Conservation (phyloP, 352 stramenopile genomes). For the Paralagenidium karlingii region DNA sequence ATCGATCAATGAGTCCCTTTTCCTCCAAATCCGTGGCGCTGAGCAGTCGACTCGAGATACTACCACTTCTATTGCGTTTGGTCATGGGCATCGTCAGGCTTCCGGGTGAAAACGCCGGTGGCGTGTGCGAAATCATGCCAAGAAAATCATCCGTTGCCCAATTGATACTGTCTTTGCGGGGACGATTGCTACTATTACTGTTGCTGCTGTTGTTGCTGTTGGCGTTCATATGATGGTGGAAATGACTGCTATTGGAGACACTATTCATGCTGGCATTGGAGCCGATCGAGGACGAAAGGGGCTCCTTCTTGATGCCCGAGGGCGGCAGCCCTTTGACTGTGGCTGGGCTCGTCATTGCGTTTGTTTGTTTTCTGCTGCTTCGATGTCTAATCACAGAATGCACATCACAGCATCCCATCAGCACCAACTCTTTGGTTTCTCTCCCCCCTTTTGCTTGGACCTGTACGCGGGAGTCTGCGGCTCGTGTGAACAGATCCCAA, state of each 20-base stretch:
- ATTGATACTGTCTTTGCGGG: constrained; percentile 71
- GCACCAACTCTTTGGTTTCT: no score
- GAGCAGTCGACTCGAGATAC: constrained; percentile 74
- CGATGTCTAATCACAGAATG: no score
- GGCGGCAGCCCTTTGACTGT: constrained; percentile 39
- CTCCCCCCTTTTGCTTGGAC: no score
- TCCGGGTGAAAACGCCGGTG: constrained; percentile 82
- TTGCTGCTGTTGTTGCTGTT: no score
- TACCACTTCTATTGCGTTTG: constrained; percentile 73
- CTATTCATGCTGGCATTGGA: constrained; percentile 16
- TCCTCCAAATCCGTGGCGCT: constrained; percentile 85
- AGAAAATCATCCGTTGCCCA: constrained; percentile 73
- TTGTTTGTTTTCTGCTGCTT: no score
- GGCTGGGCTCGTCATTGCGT: constrained; percentile 18
- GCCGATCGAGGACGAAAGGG: constrained; percentile 13
- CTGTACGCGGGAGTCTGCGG: no score
- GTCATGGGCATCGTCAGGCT: constrained; percentile 82
- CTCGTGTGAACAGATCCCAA: no score
- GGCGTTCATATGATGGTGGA: no score
- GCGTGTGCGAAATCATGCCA: constrained; percentile 83
- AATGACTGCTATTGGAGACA: no score
- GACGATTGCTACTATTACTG: constrained; percentile 20
- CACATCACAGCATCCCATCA: no score
- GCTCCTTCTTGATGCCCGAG: constrained; percentile 57
- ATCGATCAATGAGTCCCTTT: constrained; percentile 80